These are phyloP conservation scores for Nicotiana tabacum DNA, from an alignment of 257 asterid species.

Conservation along the genomic window DNA sequence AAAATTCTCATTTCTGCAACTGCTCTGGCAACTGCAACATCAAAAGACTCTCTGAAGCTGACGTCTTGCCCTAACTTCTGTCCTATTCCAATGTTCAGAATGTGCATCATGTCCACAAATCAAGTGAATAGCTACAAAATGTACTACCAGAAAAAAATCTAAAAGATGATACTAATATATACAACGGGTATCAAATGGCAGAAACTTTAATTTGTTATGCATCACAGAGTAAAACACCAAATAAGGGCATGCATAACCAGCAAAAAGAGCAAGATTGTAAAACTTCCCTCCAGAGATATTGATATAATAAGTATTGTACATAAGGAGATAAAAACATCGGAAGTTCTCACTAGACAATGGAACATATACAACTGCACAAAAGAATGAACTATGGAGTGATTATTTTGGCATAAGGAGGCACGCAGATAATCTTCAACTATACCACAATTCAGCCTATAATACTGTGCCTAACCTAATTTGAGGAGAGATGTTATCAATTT, in stretches of 20 bases:
- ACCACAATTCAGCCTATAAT: not conserved
- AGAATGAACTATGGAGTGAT: not conserved
- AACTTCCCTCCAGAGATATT: not conserved
- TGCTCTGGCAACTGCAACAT: constrained; percentile 91
- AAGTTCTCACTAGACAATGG: not conserved
- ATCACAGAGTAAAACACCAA: not conserved
- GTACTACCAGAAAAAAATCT: constrained; percentile 1
- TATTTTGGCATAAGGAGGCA: not conserved
- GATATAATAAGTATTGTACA: not conserved
- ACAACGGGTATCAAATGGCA: not conserved
- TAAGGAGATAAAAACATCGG: not conserved
- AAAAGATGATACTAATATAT: not conserved
- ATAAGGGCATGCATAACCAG: not conserved
- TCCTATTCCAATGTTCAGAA: constrained; percentile 27
- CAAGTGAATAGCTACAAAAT: not conserved
- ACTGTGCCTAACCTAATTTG: not conserved
- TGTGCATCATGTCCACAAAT: constrained; percentile 18
- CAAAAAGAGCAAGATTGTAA: not conserved
- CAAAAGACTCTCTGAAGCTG: constrained; percentile 72
- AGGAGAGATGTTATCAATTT: not conserved
- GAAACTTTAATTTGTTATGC: not conserved
- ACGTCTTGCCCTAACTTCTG: constrained; percentile 69
- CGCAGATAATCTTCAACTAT: not conserved
- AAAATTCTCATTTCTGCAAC: constrained; percentile 93
- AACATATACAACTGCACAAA: not conserved